Conservation (phyloP, 1,284 basidiomycete species). For the Fistulina hepatica region DNA sequence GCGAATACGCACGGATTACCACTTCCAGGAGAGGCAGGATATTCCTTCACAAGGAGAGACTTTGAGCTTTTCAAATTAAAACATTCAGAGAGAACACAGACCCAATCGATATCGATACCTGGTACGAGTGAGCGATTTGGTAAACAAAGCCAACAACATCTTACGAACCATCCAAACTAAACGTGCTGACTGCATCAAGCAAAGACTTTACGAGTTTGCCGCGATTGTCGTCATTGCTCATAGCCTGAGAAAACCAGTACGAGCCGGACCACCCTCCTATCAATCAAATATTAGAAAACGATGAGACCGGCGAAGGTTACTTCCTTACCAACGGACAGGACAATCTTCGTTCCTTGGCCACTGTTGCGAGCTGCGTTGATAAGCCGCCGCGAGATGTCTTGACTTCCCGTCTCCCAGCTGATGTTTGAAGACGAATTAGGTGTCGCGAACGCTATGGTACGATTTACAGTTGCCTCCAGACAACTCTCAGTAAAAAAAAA, state of each 20-base stretch:
- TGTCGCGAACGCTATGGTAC: constrained; percentile 51
- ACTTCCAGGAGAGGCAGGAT: constrained; percentile 55
- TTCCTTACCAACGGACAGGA: constrained; percentile 51
- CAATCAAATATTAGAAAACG: background rate
- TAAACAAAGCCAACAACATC: background rate
- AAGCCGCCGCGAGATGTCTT: constrained; percentile 36
- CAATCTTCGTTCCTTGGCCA: constrained; percentile 40
- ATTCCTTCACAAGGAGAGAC: constrained; percentile 38
- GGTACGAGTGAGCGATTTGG: constrained; percentile 2
- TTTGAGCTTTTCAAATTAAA: background rate
- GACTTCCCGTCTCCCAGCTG: constrained; percentile 37
- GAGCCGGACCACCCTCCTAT: constrained; percentile 6
- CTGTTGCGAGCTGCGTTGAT: constrained; percentile 41
- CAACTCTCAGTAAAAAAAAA: no score
- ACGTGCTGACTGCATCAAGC: constrained; percentile 45
- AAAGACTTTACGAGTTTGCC: constrained; percentile 53
- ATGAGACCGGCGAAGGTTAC: background rate
- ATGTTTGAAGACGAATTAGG: constrained; percentile 41
- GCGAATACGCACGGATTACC: constrained; percentile 44
- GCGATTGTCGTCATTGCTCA: constrained; percentile 37
- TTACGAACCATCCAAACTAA: constrained; percentile 48
- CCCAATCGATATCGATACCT: constrained; percentile 70
- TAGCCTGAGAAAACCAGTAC: constrained; percentile 11
- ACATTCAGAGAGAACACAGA: constrained; percentile 13
- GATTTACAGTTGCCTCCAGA: no score